Evolutionary conservation across 1,284 basidiomycete species (phyloP).

Genomic region (Pulchroboletus neoregius): DNA sequence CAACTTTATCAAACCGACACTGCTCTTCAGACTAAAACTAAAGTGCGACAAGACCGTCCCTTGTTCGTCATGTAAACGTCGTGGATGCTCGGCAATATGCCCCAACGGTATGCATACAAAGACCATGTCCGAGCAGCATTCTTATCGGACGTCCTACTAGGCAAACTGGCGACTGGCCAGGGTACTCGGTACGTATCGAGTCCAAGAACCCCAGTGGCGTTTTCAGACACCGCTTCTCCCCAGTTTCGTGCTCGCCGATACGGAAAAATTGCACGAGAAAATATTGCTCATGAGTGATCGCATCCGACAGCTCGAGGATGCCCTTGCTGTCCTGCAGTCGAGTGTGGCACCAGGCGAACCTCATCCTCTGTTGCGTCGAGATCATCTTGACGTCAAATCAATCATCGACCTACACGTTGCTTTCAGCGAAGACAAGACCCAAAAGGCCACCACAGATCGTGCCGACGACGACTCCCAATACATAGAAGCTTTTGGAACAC

Average conservation of each 20-base stretch:
- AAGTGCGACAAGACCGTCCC: constrained; percentile 76
- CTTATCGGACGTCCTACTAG: constrained; percentile 19
- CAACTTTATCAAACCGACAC: not conserved
- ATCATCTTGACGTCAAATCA: constrained; percentile 66
- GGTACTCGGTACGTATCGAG: constrained; percentile 55
- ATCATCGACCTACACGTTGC: constrained; percentile 60
- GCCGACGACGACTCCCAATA: constrained; percentile 45
- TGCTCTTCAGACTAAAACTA: constrained; percentile 55
- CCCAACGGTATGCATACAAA: constrained; percentile 51
- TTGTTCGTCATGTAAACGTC: constrained; percentile 68
- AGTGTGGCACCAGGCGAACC: constrained; percentile 43
- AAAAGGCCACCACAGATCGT: constrained; percentile 14
- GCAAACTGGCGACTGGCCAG: constrained; percentile 61
- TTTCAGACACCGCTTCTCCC: not conserved
- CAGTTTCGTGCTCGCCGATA: constrained; percentile 75
- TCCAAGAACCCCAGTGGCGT: not conserved
- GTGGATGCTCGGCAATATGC: constrained; percentile 72
- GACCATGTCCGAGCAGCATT: not conserved
- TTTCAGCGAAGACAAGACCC: constrained; percentile 36
- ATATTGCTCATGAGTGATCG: constrained; percentile 71
- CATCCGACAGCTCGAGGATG: constrained; percentile 73
- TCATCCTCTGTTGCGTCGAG: constrained; percentile 60
- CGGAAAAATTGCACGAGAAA: constrained; percentile 69
- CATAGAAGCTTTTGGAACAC: constrained; percentile 59
- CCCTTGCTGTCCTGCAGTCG: constrained; percentile 57